Percentiles rank a stretch among this genome's conserved stretches.
phyloP scores from a whole-genome alignment of 805 yeast genomes.

The Komagataella ulmi region DNA sequence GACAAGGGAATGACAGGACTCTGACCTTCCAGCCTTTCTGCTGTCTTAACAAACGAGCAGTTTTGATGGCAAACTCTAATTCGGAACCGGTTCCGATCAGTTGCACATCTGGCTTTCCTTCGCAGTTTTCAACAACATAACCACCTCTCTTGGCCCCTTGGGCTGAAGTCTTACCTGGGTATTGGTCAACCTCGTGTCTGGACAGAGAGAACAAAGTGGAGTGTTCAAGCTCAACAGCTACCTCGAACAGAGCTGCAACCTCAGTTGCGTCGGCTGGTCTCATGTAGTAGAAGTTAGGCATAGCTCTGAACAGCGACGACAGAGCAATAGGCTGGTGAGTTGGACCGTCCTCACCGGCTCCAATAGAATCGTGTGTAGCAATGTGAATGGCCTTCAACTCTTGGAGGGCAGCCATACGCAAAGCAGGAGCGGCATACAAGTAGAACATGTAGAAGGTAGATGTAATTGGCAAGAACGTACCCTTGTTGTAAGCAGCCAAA shows the following conservation, averaged over 20 bases:
- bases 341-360: conserved; percentile 47
- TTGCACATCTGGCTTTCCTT: conserved; percentile 10
- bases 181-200: conserved; percentile 16
- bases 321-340: conserved; percentile 45
- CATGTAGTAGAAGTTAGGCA: conserved; percentile 34
- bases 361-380: conserved; percentile 45
- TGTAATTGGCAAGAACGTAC: conserved; percentile 23
- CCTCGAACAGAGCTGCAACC: conserved; percentile 31
- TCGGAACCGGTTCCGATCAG: conserved; percentile 19
- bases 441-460: conserved; percentile 23
- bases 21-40: conserved; percentile 13
- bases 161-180: conserved; percentile 11
- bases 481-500: conserved; percentile 18
- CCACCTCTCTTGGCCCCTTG: conserved; percentile 14
- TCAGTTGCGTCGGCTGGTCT: conserved; percentile 43
- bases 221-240: conserved; percentile 12
- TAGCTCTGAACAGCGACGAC: conserved; percentile 34
- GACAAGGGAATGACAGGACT: conserved; percentile 19
- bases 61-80: conserved; percentile 14
- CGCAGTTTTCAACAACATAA: conserved; percentile 12
- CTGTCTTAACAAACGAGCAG: conserved; percentile 11
- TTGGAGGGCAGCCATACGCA: conserved; percentile 33
- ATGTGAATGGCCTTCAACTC: conserved; percentile 33
- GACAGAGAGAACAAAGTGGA: conserved; percentile 15
- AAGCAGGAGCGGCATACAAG: conserved; percentile 37